These are phyloP conservation scores for Pyricularia sp. DNA, from an alignment of 2,329 filamentous ascomycete genomes.

Conservation along the genomic window DNA sequence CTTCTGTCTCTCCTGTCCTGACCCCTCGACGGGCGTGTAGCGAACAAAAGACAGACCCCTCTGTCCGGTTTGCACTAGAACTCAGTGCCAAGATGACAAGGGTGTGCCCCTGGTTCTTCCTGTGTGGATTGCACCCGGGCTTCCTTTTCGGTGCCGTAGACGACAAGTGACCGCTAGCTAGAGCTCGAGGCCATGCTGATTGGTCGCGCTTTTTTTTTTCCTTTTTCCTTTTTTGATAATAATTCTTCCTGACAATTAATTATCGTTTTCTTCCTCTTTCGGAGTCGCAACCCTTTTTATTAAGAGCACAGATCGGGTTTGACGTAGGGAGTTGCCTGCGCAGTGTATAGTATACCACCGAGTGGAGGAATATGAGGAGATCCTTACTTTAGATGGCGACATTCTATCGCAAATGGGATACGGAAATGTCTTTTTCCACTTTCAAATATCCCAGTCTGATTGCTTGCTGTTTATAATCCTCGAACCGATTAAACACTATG, in stretches of 20 bases:
- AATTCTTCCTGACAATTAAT: neutral
- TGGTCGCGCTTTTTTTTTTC: neutral
- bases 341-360: neutral
- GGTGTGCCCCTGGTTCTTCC: neutral
- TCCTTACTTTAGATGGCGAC: neutral
- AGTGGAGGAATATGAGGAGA: neutral
- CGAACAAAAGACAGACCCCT: neutral
- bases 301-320: neutral
- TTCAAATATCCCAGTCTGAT: too few species aligned
- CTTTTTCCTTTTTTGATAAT: neutral
- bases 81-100: neutral
- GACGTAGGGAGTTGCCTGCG: neutral
- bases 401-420: neutral
- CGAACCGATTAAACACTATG: neutral
- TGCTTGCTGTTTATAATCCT: neutral
- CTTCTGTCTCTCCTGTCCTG: neutral
- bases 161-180: neutral
- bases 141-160: neutral
- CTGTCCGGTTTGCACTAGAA: neutral
- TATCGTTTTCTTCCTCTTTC: neutral
- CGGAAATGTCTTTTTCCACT: too few species aligned
- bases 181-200: neutral
- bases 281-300: neutral
- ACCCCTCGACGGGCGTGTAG: neutral
- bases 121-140: neutral